Percentiles rank a stretch among this genome's conserved stretches.
phyloP scores from a whole-genome alignment of 202 grass and related monocot genomes.

The Bolboschoenoplectus hybrid region DNA sequence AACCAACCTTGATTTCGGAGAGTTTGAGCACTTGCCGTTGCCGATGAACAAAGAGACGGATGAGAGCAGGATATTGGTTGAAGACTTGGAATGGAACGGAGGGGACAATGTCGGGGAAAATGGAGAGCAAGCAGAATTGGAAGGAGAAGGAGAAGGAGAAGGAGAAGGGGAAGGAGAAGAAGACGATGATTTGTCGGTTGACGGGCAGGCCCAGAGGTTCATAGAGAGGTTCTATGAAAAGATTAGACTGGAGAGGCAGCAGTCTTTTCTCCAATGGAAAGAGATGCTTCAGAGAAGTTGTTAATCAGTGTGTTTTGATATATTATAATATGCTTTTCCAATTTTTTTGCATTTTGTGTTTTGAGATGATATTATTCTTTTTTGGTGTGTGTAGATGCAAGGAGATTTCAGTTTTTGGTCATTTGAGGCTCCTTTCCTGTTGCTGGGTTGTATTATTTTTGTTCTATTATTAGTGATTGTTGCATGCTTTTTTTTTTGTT shows the following conservation, averaged over 20 bases:
- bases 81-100: conserved; percentile 26
- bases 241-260: conserved; percentile 67
- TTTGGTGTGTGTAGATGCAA: conserved; percentile 5
- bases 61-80: neutral
- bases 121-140: neutral
- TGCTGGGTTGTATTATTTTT: neutral
- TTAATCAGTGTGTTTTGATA: conserved; percentile 19
- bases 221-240: conserved; percentile 88
- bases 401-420: conserved; percentile 34
- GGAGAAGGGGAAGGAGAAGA: conserved; percentile 37
- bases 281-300: conserved; percentile 38
- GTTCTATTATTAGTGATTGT: neutral
- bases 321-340: conserved; percentile 1
- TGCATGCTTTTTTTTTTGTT: conserved; percentile 25
- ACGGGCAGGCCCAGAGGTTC: conserved; percentile 78
- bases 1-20: neutral
- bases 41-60: neutral
- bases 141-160: conserved; percentile 33
- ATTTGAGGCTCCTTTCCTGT: conserved; percentile 40
- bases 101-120: neutral
- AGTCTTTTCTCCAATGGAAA: conserved; percentile 51
- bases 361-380: conserved; percentile 17
- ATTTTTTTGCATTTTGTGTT: neutral
- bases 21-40: neutral
- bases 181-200: conserved; percentile 48